Evolutionary conservation across 768 basidiomycete genomes (phyloP).

Genomic region (Mycena metata): DNA sequence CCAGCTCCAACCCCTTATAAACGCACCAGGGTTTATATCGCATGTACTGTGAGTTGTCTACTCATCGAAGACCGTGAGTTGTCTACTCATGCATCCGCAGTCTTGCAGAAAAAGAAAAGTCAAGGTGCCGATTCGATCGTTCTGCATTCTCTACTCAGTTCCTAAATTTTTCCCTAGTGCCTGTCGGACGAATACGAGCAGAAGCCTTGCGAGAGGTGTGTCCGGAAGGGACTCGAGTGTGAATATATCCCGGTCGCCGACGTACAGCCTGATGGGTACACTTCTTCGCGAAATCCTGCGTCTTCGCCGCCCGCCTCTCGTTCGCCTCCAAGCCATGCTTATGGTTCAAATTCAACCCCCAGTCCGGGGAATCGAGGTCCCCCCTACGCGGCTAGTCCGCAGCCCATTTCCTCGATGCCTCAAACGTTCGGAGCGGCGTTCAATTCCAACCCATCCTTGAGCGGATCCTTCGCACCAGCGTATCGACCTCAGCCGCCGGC

Average conservation of each 20-base stretch:
- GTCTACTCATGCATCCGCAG: too few relatives aligned
- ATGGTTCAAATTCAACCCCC: too few relatives aligned
- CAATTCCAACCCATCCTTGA: too few relatives aligned
- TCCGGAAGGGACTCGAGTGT: conserved; percentile 8
- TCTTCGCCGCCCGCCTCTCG: not conserved
- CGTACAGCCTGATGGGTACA: not conserved
- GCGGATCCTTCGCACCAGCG: too few relatives aligned
- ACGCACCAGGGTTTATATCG: conserved; percentile 15
- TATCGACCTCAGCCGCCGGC: too few relatives aligned
- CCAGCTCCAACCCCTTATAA: conserved; percentile 1
- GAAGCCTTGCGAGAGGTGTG: conserved; percentile 3
- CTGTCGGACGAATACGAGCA: conserved; percentile 1
- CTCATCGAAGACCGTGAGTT: too few relatives aligned
- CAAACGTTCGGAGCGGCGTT: too few relatives aligned
- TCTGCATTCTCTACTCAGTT: too few relatives aligned
- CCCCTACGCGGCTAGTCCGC: too few relatives aligned
- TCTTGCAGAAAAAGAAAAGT: not conserved
- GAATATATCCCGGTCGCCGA: conserved; percentile 5
- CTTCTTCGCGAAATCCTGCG: not conserved
- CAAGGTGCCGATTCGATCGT: not conserved
- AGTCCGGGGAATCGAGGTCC: too few relatives aligned
- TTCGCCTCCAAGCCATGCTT: not conserved
- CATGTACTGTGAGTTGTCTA: not conserved
- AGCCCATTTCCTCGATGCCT: too few relatives aligned
- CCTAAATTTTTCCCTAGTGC: not conserved